phyloP scores from a whole-genome alignment of 176 grass and related monocot species.

The Cenchrus americanus region DNA sequence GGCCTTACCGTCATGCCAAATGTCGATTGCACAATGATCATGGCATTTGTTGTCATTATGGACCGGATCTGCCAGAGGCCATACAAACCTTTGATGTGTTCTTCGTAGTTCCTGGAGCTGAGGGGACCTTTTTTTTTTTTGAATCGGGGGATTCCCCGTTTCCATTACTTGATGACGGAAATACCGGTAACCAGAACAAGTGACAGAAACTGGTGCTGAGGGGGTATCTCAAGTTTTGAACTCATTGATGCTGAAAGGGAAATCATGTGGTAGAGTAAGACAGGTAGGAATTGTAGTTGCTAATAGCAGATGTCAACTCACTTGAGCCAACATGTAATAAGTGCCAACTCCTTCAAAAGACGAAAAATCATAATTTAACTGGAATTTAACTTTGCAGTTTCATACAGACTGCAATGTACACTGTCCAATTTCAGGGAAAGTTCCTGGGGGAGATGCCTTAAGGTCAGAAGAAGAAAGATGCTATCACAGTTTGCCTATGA shows the following conservation, averaged over 20 bases:
- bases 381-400: not conserved
- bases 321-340: conserved; percentile 1
- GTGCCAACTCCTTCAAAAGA: not conserved
- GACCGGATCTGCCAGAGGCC: conserved; percentile 72
- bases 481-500: too few relatives aligned
- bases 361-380: not conserved
- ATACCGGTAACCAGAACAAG: too few relatives aligned
- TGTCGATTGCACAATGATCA: conserved; percentile 55
- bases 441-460: not conserved
- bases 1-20: conserved; percentile 56
- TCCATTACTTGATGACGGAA: too few relatives aligned
- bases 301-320: not conserved
- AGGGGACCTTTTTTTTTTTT: not conserved
- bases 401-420: not conserved
- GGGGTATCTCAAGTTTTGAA: not conserved
- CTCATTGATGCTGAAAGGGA: not conserved
- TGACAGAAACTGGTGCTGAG: not conserved
- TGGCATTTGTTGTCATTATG: conserved; percentile 78
- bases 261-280: not conserved
- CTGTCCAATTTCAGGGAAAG: not conserved
- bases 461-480: not conserved
- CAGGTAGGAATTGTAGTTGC: not conserved
- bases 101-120: conserved; percentile 6
- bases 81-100: conserved; percentile 57
- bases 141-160: too few relatives aligned